Evolutionary conservation across 257 asterid species (phyloP).

Genomic region (Plantago ovata): DNA sequence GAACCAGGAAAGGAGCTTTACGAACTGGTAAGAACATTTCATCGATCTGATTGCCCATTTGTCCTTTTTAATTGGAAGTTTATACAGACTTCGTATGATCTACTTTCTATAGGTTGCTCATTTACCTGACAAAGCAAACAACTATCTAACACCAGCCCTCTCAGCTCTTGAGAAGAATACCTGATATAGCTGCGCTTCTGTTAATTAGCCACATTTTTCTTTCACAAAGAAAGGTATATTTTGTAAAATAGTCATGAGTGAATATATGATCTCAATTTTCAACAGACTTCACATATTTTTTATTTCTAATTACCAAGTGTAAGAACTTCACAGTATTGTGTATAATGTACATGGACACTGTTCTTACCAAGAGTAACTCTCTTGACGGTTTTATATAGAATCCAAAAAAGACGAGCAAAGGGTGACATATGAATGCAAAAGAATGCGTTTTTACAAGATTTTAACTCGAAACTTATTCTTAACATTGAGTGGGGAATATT

Average conservation of each 20-base stretch:
- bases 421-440: no score
- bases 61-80: neutral
- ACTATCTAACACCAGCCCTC: constrained; percentile 96
- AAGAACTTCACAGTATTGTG: no score
- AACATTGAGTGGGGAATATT: no score
- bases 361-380: no score
- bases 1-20: constrained; percentile 96
- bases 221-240: constrained; percentile 26
- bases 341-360: no score
- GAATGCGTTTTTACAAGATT: no score
- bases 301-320: no score
- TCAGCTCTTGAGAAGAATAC: constrained; percentile 93
- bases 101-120: constrained; percentile 69
- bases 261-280: neutral
- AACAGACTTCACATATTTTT: neutral
- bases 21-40: constrained; percentile 56
- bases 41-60: neutral
- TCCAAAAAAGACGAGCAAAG: no score
- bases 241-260: constrained; percentile 22
- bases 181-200: constrained; percentile 24
- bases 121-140: constrained; percentile 96
- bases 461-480: no score
- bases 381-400: no score
- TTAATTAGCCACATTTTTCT: constrained; percentile 3
- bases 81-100: neutral